Conservation (phyloP, 768 basidiomycete genomes). For the Imleria badia region DNA sequence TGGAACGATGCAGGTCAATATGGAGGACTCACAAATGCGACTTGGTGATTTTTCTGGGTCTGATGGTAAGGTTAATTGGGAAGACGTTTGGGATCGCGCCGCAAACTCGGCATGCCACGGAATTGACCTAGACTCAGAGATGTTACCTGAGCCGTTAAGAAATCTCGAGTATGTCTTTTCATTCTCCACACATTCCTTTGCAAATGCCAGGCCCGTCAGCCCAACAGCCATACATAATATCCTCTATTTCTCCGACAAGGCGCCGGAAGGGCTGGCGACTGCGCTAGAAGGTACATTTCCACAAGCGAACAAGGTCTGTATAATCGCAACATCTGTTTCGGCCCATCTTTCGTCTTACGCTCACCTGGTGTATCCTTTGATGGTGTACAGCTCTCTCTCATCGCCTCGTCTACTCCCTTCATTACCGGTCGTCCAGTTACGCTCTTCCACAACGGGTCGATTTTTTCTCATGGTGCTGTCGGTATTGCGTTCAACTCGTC, state of each 20-base stretch:
- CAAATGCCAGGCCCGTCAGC: constrained; percentile 8
- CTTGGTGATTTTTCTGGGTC: not conserved
- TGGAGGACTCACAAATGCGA: constrained; percentile 1
- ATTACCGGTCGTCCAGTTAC: constrained; percentile 74
- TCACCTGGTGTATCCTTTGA: not conserved
- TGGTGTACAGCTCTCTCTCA: constrained; percentile 55
- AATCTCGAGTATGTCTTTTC: constrained; percentile 25
- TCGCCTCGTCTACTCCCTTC: constrained; percentile 77
- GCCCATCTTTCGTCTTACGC: not conserved
- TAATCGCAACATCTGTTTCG: not conserved
- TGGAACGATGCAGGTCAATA: not conserved
- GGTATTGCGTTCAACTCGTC: constrained; percentile 51
- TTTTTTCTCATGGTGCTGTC: constrained; percentile 66
- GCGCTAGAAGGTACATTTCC: constrained; percentile 43
- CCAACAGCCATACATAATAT: constrained; percentile 29
- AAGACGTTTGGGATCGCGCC: constrained; percentile 46
- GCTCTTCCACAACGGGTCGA: constrained; percentile 54
- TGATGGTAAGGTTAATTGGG: constrained; percentile 43
- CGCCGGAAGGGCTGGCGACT: constrained; percentile 55
- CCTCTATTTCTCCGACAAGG: constrained; percentile 56
- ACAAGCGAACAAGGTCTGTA: constrained; percentile 48
- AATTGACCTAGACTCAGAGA: not conserved
- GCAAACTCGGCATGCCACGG: constrained; percentile 1
- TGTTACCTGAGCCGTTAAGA: constrained; percentile 41
- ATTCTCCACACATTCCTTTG: not conserved